A percentile compares a stretch with the other conserved stretches of the same genome.
Evolutionary conservation across 2,329 filamentous ascomycete genomes (phyloP).

Genomic region (Talaromyces funiculosus): DNA sequence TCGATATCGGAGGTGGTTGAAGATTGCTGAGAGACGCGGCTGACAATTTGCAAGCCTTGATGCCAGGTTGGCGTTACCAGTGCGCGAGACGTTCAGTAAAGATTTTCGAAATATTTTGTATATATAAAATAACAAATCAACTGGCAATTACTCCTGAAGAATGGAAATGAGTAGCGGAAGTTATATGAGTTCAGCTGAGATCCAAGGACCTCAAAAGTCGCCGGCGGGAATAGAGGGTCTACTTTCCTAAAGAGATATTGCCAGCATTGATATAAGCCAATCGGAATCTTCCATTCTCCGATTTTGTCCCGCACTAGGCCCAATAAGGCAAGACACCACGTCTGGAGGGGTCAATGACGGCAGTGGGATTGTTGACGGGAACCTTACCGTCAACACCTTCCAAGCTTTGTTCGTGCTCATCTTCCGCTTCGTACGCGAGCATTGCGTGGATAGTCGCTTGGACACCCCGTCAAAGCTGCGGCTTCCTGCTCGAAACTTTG

Average conservation of each 20-base stretch:
- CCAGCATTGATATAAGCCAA: no score
- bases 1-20: slow-evolving; percentile 24
- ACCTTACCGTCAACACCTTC: background rate
- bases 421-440: background rate
- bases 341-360: slow-evolving; percentile 14
- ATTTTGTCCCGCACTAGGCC: slow-evolving; percentile 12
- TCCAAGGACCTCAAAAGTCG: background rate
- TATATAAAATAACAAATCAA: background rate
- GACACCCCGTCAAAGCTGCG: background rate
- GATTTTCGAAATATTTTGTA: background rate
- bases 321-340: background rate
- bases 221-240: background rate
- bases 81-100: background rate
- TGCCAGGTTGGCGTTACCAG: slow-evolving; percentile 35
- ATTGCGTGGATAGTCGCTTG: background rate
- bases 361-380: slow-evolving; percentile 2
- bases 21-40: slow-evolving; percentile 37
- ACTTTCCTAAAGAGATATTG: background rate
- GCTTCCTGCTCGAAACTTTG: background rate
- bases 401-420: background rate
- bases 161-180: no score
- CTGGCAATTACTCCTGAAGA: no score
- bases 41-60: slow-evolving; percentile 34
- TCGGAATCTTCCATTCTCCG: slow-evolving; percentile 11
- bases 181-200: background rate